Base-by-base conservation (phyloP, 2,329 filamentous ascomycete genomes). In the Botrytis sinoallii region DNA sequence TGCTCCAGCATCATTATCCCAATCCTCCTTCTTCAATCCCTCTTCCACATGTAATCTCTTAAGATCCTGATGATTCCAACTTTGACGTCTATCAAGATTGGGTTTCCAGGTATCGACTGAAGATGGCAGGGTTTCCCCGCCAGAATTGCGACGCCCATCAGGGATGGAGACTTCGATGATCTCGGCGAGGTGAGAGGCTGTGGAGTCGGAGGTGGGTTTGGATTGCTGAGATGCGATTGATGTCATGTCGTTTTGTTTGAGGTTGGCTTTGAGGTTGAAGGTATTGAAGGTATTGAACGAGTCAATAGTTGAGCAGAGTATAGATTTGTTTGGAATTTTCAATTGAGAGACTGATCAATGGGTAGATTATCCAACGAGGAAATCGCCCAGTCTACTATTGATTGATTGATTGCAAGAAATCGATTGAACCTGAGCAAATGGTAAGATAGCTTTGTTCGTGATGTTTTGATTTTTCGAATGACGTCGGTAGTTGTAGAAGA, bases 1-100 rank as follows among this genome's bases (percentile, higher is more conserved):
- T n/a, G 40, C 48, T 6, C 48, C 66, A 38, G n/a, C 66, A 68
- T 68, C 66, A 42, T 68, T 57, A 2, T 25, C 14, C 66, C 66
- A 68, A 14, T 68, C 9, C 48, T 68, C 66, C 66, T 68, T 68
- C 48, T 42, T 57, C 48, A 68, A 42, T 3, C 5, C 66, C 66
- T 29, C 35, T 42, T 68, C 66, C 9, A 68, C 35, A 42, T 68
- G 48, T 20, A 42, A 22, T 57, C 79, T 76, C 77, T 81, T 81
- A 22, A 76, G 46, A 70, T 80, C 79, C 75, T 81, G 77, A 32
- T 73, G 72, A 57, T 77, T 78, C 76, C 76, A 81, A 52, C 78
- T 80, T 73, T 79, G 77, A 22, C 55, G 52, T 52, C 57, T 68
- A 10, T 74, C 73, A 8, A 78, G 63, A 57, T 73, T 75, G 2